Evolutionary conservation across 176 grass and related monocot genomes (phyloP).

Genomic region (Eragrostis curvula): DNA sequence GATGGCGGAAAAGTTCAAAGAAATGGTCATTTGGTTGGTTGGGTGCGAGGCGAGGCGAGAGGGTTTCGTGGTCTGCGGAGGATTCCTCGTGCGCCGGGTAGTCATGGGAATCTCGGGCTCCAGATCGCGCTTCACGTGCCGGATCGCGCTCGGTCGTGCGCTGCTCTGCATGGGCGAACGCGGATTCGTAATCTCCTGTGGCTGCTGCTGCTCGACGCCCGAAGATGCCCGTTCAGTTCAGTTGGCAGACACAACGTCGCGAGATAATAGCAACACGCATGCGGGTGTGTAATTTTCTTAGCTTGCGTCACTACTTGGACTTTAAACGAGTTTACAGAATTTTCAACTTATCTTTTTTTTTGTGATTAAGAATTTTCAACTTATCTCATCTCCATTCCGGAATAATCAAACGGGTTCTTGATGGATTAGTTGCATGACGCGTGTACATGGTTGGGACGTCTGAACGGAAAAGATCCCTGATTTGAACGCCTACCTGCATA

Average conservation of each 20-base stretch:
- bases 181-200: background rate
- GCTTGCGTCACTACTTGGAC: background rate
- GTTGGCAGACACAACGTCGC: background rate
- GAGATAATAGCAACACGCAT: background rate
- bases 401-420: background rate
- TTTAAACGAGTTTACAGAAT: background rate
- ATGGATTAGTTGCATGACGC: background rate
- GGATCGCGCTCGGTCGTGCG: background rate
- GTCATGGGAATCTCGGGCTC: conserved; percentile 3
- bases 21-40: background rate
- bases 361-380: background rate
- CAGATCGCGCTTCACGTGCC: conserved; percentile 28
- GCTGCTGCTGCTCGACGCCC: background rate
- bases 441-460: background rate
- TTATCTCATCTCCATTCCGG: background rate
- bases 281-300: background rate
- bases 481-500: too few relatives aligned
- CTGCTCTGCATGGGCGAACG: background rate
- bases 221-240: background rate
- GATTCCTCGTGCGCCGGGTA: background rate
- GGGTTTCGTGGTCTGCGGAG: background rate
- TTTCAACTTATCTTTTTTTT: too few relatives aligned
- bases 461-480: conserved; percentile 2
- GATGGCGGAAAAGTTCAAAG: conserved; percentile 35
- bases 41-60: background rate